Evolutionary conservation across 1,284 basidiomycete species (phyloP), one percentile per base, ranked within the genome.

Genomic region (Golubevia pallescens): DNA sequence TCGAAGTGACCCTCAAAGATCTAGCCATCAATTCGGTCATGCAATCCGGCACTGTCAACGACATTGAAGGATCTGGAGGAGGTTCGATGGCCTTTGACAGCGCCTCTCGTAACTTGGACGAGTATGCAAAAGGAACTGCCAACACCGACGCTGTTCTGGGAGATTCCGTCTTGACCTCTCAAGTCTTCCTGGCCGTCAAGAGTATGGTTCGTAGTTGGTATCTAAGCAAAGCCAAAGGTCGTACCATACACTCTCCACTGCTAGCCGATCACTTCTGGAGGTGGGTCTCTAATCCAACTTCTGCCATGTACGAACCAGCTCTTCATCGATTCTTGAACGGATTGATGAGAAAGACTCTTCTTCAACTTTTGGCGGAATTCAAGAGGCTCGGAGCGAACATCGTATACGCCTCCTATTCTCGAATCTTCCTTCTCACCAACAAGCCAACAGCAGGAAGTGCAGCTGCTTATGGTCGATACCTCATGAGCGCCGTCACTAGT

Each of bases 231-330:
- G 66, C 70, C 28, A 75, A 76, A 34, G 72, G 61, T 3, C 58
- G 63, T 14, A 70, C 73, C 34, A 61, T 70, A 1, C 75, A 72
- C 48, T 63, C 70, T 21, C 58, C 74, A 14, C 68, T 80, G 48
- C 68, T 85, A 1, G 81, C 80, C 20, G 81, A 82, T 70, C 79
- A 81, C 65, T 85, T 85, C 57, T 85, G 83, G 83, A 71, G 81
- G 0, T 85, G 83, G 83, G 78, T 73, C 1, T 75, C 73, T 19
- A 76, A 66, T 28, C 59, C 67, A 28, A 58, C 57, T 14, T 78
- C 80, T 53, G 77, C 78, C 19, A 56, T 85, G 42, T 84, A 76
- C 67, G 83, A 85, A 62, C 83, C 83, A 5, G 81, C 83, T 1
- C 56, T 85, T 53, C 80, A 81, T 55, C 66, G 74, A 3, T 85